A percentile compares a stretch with the other conserved stretches of the same genome.
These are phyloP conservation scores for Beverwykella pulmonaria DNA, from an alignment of 495 filamentous ascomycete genomes.

Conservation along the genomic window DNA sequence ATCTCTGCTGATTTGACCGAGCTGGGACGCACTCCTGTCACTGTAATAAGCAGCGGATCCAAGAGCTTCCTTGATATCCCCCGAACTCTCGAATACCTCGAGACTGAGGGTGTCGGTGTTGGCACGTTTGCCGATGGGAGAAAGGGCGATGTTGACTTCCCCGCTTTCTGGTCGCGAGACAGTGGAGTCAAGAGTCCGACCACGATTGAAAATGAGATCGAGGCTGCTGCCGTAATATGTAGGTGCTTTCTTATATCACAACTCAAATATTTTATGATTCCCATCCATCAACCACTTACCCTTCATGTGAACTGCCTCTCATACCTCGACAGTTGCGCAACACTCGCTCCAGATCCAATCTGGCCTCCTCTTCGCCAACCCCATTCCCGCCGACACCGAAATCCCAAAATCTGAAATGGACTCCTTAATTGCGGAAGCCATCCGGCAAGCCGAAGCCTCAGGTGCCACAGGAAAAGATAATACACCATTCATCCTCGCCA, in stretches of 20 bases:
- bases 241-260: constrained; percentile 21
- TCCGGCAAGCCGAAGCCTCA: constrained; percentile 68
- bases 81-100: constrained; percentile 87
- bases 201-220: constrained; percentile 68
- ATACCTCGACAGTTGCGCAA: constrained; percentile 59
- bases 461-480: constrained; percentile 75
- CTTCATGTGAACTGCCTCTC: background rate
- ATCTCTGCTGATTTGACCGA: constrained; percentile 95
- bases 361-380: constrained; percentile 86
- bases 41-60: constrained; percentile 85
- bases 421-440: constrained; percentile 68
- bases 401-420: constrained; percentile 77
- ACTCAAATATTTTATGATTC: background rate
- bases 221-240: constrained; percentile 87
- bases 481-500: constrained; percentile 82
- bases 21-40: constrained; percentile 85
- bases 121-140: constrained; percentile 85
- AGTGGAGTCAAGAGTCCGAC: constrained; percentile 79
- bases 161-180: constrained; percentile 86
- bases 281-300: background rate
- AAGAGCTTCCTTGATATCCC: constrained; percentile 96
- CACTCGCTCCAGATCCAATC: constrained; percentile 65
- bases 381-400: constrained; percentile 70
- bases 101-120: constrained; percentile 87
- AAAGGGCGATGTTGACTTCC: constrained; percentile 68